phyloP scores from a whole-genome alignment of 257 asterid species.

The Fraxinus pennsylvanica region DNA sequence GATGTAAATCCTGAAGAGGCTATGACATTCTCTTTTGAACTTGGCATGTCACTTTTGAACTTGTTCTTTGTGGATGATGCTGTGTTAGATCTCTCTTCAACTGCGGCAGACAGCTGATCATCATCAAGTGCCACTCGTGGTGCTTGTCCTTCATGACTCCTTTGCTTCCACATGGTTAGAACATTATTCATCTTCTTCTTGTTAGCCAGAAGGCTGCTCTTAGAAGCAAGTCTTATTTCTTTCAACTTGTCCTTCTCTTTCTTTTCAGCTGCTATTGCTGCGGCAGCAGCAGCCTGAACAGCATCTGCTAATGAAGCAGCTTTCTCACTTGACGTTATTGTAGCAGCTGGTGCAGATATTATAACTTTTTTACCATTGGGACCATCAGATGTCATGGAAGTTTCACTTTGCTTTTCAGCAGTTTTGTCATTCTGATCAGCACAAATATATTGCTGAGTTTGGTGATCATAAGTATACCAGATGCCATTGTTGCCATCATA shows the following conservation, averaged over 20 bases:
- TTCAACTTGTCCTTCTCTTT: constrained; percentile 88
- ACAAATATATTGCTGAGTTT: constrained; percentile 76
- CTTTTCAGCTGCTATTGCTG: constrained; percentile 98
- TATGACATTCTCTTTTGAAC: constrained; percentile 40
- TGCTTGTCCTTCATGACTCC: constrained; percentile 84
- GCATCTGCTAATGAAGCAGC: constrained; percentile 88
- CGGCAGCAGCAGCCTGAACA: constrained; percentile 97
- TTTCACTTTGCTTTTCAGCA: constrained; percentile 58
- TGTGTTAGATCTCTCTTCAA: constrained; percentile 59
- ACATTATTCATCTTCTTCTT: constrained; percentile 98
- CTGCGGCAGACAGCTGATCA: constrained; percentile 36
- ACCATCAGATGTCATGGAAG: constrained; percentile 52
- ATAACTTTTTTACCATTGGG: constrained; percentile 63
- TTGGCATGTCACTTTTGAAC: constrained; percentile 48
- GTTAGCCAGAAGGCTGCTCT: constrained; percentile 88
- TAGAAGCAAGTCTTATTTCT: constrained; percentile 89
- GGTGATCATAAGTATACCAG: constrained; percentile 88
- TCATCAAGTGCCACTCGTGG: constrained; percentile 84
- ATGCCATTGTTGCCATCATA: constrained; percentile 95
- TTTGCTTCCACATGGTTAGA: constrained; percentile 93
- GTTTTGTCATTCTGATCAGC: constrained; percentile 70
- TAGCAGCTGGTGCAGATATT: constrained; percentile 96
- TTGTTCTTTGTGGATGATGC: constrained; percentile 53
- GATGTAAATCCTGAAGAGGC: constrained; percentile 38
- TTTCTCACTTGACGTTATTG: constrained; percentile 68